Evolutionary conservation across 306 rosid genomes (phyloP).

Genomic region (Malus asiatica): DNA sequence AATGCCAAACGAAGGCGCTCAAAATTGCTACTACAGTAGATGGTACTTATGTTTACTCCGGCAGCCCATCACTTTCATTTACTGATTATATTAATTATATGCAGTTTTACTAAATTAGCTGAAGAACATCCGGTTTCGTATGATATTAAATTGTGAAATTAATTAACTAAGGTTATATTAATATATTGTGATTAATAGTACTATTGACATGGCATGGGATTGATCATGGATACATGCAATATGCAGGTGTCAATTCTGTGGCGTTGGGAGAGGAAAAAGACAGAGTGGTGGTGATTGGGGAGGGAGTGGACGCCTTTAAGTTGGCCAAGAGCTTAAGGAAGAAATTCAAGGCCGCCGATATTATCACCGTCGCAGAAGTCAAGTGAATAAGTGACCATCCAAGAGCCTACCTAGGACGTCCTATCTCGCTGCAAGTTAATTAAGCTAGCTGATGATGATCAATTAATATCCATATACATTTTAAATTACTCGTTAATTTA

Average conservation of each 20-base stretch:
- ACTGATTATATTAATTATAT: too few species aligned
- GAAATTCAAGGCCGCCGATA: constrained; percentile 31
- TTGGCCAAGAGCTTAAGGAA: constrained; percentile 32
- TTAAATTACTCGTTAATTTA: too few species aligned
- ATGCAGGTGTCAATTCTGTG: constrained; percentile 41
- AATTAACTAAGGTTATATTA: too few species aligned
- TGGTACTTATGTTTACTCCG: not conserved
- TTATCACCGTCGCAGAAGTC: constrained; percentile 11
- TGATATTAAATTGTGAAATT: too few species aligned
- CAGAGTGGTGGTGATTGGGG: constrained; percentile 40
- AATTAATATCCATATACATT: too few species aligned
- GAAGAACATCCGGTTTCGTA: too few species aligned
- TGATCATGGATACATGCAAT: too few species aligned
- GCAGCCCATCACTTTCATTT: too few species aligned
- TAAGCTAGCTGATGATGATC: not conserved
- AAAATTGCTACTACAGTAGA: constrained; percentile 1
- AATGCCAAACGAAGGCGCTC: constrained; percentile 33
- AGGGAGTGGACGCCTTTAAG: constrained; percentile 26
- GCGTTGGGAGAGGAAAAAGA: constrained; percentile 33
- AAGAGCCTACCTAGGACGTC: not conserved
- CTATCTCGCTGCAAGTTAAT: not conserved
- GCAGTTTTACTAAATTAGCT: too few species aligned
- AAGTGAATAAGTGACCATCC: not conserved
- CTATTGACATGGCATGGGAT: too few species aligned
- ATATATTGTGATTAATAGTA: too few species aligned